A percentile compares a stretch with the other conserved stretches of the same genome.
Evolutionary conservation across 352 stramenopile genomes (phyloP).

Genomic region (Globisporangium middletonii): DNA sequence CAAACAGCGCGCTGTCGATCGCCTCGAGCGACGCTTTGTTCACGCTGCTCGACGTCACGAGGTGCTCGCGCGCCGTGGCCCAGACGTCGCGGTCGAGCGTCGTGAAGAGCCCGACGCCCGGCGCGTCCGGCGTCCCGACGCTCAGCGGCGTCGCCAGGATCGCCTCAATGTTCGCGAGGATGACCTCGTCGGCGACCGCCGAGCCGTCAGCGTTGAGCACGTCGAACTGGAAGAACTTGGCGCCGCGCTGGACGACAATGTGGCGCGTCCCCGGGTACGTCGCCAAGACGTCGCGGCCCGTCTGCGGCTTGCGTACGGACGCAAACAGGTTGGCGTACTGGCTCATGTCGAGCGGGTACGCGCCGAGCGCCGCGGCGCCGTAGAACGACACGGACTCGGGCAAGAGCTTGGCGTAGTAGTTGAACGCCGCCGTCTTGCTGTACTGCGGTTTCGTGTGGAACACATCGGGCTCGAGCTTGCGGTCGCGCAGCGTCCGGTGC

Average conservation of each 20-base stretch:
- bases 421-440: slow-evolving; percentile 71
- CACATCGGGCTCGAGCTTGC: slow-evolving; percentile 79
- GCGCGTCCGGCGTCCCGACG: slow-evolving; percentile 23
- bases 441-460: slow-evolving; percentile 87
- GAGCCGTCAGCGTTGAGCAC: slow-evolving; percentile 63
- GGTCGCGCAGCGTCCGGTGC: slow-evolving; percentile 73
- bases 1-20: slow-evolving; percentile 86
- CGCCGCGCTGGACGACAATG: slow-evolving; percentile 80
- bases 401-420: slow-evolving; percentile 80
- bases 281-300: slow-evolving; percentile 67
- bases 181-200: slow-evolving; percentile 63
- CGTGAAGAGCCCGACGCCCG: slow-evolving; percentile 71
- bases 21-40: slow-evolving; percentile 72
- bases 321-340: slow-evolving; percentile 90
- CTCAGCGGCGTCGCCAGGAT: slow-evolving; percentile 67
- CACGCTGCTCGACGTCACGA: slow-evolving; percentile 35
- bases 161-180: slow-evolving; percentile 79
- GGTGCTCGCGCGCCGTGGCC: slow-evolving; percentile 56
- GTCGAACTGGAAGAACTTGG: slow-evolving; percentile 85
- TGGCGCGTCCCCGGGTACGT: slow-evolving; percentile 58
- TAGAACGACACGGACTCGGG: slow-evolving; percentile 86
- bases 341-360: slow-evolving; percentile 90
- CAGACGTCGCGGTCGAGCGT: slow-evolving; percentile 82
- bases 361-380: slow-evolving; percentile 71
- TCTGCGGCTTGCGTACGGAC: slow-evolving; percentile 64